Base-by-base conservation (phyloP, 2,329 filamentous ascomycete species). In the Kalaharituber pfeilii region DNA sequence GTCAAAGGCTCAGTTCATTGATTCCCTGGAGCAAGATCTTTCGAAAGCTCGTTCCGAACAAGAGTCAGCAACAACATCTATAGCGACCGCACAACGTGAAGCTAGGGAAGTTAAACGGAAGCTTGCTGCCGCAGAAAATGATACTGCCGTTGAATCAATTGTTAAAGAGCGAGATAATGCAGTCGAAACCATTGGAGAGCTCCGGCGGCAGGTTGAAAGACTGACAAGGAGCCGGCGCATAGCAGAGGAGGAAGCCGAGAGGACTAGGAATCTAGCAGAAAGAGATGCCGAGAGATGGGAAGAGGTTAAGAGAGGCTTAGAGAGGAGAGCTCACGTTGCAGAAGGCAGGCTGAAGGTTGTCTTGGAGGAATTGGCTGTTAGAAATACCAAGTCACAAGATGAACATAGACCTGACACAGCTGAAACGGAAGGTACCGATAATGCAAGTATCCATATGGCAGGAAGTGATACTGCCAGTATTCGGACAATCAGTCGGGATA, bases 321-420 rank as follows among this genome's bases (percentile, higher is more conserved):
- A 98, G 67, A 80, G 85, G 54, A 86, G 84, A 62, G 71, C 94
- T 13, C 88, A 96, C 66, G 76, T 95, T n/a, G 84, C 87, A 1
- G 91, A 98, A 69, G 84, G 77, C 27, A 81, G 89, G 33, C 69
- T 98, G 53, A 91, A 89, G 66, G 75, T 78, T 9, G 77, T 98
- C 9, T 73, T 98, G 45, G 86, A 89, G 33, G 91, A 96, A 68
- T 78, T 98, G 50, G 80, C 80, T n/a, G 75, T 77, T 61, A 64
- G 27, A 64, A 66, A 51, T 63, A 68, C 9, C 4, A 30, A 28
- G 47, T 13, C 44, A 15, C 18, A 47, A 47, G 42, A 47, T 6
- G 42, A 47, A 22, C 33, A 13, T 39, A 15, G 42, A 22, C 42
- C 42, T 20, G 42, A 20, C 22, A 22, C 42, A 22, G 69, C 67